Conservation (phyloP, 192 early-diverging fungal species). For the Coemansia sp. region DNA sequence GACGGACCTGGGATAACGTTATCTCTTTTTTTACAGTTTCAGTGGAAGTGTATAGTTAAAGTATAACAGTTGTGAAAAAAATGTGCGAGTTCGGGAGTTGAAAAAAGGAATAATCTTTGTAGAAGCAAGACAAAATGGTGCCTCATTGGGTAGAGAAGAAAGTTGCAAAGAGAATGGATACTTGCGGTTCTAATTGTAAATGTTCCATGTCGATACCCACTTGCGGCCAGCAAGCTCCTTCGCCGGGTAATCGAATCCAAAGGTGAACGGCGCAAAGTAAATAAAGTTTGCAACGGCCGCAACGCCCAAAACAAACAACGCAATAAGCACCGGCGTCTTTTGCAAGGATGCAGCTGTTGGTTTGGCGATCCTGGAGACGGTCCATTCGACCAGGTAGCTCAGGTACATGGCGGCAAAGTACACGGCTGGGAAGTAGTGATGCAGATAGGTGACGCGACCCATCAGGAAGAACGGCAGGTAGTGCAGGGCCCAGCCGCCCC, state of each 20-base stretch:
- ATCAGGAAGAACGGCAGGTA: slow-evolving; percentile 94
- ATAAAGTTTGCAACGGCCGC: slow-evolving; percentile 62
- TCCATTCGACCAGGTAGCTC: slow-evolving; percentile 79
- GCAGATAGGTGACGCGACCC: slow-evolving; percentile 94
- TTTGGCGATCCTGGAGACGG: slow-evolving; percentile 42
- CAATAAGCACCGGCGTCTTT: slow-evolving; percentile 2
- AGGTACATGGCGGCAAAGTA: slow-evolving; percentile 89
- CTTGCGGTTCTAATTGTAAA: too few species aligned
- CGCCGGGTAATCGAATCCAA: slow-evolving; percentile 76
- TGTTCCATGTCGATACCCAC: slow-evolving; percentile 82
- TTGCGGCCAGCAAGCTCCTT: slow-evolving; percentile 56
- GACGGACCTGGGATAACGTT: neutral
- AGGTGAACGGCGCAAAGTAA: slow-evolving; percentile 79
- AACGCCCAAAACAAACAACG: slow-evolving; percentile 19
- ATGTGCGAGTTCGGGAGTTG: too few species aligned
- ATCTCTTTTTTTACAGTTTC: neutral
- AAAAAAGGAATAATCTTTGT: neutral
- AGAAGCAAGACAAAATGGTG: slow-evolving; percentile 1
- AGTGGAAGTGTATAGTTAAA: neutral
- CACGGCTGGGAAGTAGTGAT: slow-evolving; percentile 96
- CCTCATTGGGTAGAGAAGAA: neutral
- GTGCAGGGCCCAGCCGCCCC: slow-evolving; percentile 91
- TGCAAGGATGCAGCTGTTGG: slow-evolving; percentile 7
- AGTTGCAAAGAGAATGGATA: too few species aligned
- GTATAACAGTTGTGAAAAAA: too few species aligned